phyloP scores from a whole-genome alignment of 345 rosid genomes.

The Heritiera littoralis region DNA sequence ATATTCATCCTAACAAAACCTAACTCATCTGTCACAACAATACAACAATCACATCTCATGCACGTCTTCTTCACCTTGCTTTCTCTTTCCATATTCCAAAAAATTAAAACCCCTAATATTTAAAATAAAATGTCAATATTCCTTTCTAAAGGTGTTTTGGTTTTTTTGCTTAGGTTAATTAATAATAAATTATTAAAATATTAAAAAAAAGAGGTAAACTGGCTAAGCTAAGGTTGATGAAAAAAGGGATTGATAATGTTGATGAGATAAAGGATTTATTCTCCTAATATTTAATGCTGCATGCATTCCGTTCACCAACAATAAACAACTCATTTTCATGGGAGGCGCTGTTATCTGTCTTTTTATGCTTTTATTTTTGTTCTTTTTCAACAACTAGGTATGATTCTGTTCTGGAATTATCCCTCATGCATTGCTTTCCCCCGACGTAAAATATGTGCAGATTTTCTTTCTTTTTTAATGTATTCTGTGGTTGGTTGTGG shows the following conservation, averaged over 20 bases:
- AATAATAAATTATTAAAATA: not conserved
- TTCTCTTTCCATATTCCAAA: conserved; percentile 10
- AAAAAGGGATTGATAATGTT: not conserved
- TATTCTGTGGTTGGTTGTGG: conserved; percentile 33
- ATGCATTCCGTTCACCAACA: conserved; percentile 40
- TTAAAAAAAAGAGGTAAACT: not conserved
- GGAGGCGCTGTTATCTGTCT: conserved; percentile 34
- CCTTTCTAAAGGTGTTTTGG: not conserved
- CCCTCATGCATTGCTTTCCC: conserved; percentile 90
- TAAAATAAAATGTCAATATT: conserved; percentile 24
- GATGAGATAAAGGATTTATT: conserved; percentile 4
- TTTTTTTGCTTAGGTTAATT: not conserved
- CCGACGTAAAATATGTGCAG: conserved; percentile 60
- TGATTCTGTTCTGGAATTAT: conserved; percentile 68
- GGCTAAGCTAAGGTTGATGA: not conserved
- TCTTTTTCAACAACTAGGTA: conserved; percentile 45
- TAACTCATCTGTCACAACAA: conserved; percentile 11
- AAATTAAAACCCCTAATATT: not conserved
- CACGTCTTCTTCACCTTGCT: conserved; percentile 64
- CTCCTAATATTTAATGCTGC: conserved; percentile 25
- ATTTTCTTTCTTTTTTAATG: not conserved
- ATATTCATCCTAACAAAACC: not conserved
- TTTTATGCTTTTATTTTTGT: conserved; percentile 35
- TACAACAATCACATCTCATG: conserved; percentile 43
- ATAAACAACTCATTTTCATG: conserved; percentile 21